phyloP scores from a whole-genome alignment of 176 grass and related monocot genomes.

The Avena sativa region DNA sequence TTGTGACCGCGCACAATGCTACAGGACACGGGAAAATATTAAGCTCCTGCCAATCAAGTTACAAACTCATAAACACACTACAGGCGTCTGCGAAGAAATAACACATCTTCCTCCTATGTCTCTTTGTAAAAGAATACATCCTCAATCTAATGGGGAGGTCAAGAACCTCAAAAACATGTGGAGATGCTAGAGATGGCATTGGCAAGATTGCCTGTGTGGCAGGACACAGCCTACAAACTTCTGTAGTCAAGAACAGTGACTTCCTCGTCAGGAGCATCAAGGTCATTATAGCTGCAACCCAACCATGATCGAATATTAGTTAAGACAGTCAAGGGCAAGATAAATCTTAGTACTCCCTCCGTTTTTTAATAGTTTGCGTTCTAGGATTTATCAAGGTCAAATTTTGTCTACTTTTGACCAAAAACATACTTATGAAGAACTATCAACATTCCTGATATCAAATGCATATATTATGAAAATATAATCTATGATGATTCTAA shows the following conservation, averaged over 20 bases:
- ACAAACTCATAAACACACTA: constrained; percentile 26
- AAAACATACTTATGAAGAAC: too few relatives aligned
- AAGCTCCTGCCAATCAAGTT: constrained; percentile 10
- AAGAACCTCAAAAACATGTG: not conserved
- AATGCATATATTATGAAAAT: too few relatives aligned
- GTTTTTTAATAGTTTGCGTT: too few relatives aligned
- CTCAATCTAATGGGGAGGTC: constrained; percentile 18
- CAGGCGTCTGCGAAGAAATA: constrained; percentile 29
- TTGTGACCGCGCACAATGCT: not conserved
- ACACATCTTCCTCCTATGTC: not conserved
- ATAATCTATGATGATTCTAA: too few relatives aligned
- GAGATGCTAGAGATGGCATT: constrained; percentile 4
- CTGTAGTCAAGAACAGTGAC: constrained; percentile 98
- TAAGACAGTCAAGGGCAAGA: not conserved
- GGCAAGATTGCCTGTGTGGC: constrained; percentile 5
- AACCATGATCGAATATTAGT: constrained; percentile 16
- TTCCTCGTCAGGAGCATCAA: constrained; percentile 98
- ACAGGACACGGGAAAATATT: constrained; percentile 37
- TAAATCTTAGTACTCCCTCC: not conserved
- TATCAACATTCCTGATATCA: too few relatives aligned
- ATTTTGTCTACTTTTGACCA: too few relatives aligned
- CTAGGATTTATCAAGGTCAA: too few relatives aligned
- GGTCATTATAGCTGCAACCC: constrained; percentile 84
- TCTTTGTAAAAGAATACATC: constrained; percentile 15
- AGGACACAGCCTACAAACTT: constrained; percentile 71